Conservation (phyloP, 129 eudicot species). For the Centaurea solstitialis region DNA sequence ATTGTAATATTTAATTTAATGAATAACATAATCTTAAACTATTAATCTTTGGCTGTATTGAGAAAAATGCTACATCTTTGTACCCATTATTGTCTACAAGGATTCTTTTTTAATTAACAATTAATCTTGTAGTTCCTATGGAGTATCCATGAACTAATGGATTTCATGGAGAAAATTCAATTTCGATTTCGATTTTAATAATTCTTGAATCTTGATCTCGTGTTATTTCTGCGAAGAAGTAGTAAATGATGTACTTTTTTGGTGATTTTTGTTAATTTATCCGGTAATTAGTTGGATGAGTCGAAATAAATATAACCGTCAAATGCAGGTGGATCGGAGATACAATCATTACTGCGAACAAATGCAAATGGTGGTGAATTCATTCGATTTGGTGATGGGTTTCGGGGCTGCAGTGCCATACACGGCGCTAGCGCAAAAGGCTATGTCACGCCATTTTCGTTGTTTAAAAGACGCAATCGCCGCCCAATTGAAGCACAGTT, state of each 20-base stretch:
- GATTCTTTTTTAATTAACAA: constrained; percentile 17
- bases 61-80: constrained; percentile 14
- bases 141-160: neutral
- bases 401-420: constrained; percentile 90
- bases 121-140: neutral
- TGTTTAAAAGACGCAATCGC: constrained; percentile 81
- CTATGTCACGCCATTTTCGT: constrained; percentile 92
- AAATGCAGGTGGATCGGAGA: constrained; percentile 78
- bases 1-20: constrained; percentile 1
- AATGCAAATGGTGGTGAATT: constrained; percentile 98
- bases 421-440: constrained; percentile 91
- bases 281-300: neutral
- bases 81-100: constrained; percentile 20
- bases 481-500: constrained; percentile 71
- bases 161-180: neutral
- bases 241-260: neutral
- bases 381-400: constrained; percentile 89
- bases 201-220: neutral
- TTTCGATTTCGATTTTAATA: neutral
- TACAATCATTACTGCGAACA: constrained; percentile 96
- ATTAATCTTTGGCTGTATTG: constrained; percentile 27
- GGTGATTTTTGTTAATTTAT: neutral
- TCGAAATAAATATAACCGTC: neutral
- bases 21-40: neutral
- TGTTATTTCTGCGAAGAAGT: neutral